phyloP scores from a whole-genome alignment of 805 yeast genomes.

The Cyberlindnera maritima region DNA sequence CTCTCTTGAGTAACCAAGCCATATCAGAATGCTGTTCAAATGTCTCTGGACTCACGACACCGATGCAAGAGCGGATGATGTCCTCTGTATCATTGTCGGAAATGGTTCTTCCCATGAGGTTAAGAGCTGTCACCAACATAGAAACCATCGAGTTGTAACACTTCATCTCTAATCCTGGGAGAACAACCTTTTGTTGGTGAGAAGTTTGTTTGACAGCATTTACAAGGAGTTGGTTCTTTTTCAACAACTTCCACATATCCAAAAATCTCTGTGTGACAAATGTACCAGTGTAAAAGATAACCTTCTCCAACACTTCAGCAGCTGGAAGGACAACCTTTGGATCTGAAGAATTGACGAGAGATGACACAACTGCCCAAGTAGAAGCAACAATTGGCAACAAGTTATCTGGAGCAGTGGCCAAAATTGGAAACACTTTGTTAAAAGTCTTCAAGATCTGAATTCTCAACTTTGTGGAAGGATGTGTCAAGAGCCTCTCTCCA shows the following conservation, averaged over 20 bases:
- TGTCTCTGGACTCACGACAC: conserved; percentile 14
- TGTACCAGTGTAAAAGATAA: conserved; percentile 39
- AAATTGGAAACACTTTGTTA: conserved; percentile 43
- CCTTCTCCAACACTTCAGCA: conserved; percentile 25
- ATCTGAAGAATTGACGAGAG: conserved; percentile 17
- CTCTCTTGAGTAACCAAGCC: conserved; percentile 26
- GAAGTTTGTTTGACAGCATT: conserved; percentile 11
- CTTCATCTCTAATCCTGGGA: conserved; percentile 24
- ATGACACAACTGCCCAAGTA: conserved; percentile 46
- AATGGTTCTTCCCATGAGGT: conserved; percentile 21
- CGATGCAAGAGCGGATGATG: conserved; percentile 23
- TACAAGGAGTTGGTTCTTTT: conserved; percentile 14
- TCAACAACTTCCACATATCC: conserved; percentile 40
- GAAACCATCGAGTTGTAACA: conserved; percentile 21
- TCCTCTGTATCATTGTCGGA: conserved; percentile 24
- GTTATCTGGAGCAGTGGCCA: conserved; percentile 46
- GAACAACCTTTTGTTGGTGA: conserved; percentile 12
- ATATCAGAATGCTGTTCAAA: conserved; percentile 25
- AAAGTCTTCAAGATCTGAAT: conserved; percentile 54
- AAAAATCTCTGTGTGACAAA: conserved; percentile 46
- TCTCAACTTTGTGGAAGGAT: conserved; percentile 56
- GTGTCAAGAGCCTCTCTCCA: conserved; percentile 68
- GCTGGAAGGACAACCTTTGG: conserved; percentile 31
- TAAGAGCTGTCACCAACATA: conserved; percentile 21
- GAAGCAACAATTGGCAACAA: conserved; percentile 51